Base-by-base conservation (phyloP, 257 asterid species). In the Solanum pennellii region DNA sequence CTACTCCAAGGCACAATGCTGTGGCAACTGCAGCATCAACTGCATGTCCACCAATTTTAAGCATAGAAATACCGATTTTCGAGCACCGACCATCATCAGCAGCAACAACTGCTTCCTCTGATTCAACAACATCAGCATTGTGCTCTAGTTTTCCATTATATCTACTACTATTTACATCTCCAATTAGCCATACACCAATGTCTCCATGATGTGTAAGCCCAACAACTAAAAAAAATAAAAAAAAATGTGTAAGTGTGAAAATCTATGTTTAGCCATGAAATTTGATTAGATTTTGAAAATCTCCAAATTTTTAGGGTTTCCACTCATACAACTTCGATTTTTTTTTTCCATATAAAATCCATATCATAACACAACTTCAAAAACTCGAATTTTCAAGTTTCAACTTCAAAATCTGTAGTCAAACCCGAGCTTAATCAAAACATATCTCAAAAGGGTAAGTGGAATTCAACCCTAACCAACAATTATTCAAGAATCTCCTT, bases 21-120 rank as follows among this genome's bases (percentile, higher is more conserved):
- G 96, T 91, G 3, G 98, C 96, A 71, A 96, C 97, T 29, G 98
- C 92, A 68, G 98, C 99, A 93, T 95, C 99, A 80, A 96, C 95
- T 5, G 98, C 99, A 87, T 96, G 98, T 14, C 99, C 99, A 1
- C 95, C 98, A 72, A 86, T 88, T 88, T 89, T 91, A 1, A 96
- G 95, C 14, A 93, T 77, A 2, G 88, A 89, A n/a, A 90, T 90
- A 1, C 98, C 98, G 33, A 96, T 92, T 72, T 94, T 94, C 0
- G 98, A 96, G 94, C 98, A 96, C 52, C 96, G 94, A 7, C 94
- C 95, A 88, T 96, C 98, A 74, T 96, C 98, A 7, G 98, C 95
- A 7, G 98, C 97, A 83, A 94, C 96, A 39, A 93, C 98, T 16
- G 98, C 98, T 83, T 90, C 56, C 83, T 84, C 72, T 21, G 97